A percentile compares a stretch with the other conserved stretches of the same genome.
Conservation (phyloP, 2,329 filamentous ascomycete species). For the Fusarium anthophilum region DNA sequence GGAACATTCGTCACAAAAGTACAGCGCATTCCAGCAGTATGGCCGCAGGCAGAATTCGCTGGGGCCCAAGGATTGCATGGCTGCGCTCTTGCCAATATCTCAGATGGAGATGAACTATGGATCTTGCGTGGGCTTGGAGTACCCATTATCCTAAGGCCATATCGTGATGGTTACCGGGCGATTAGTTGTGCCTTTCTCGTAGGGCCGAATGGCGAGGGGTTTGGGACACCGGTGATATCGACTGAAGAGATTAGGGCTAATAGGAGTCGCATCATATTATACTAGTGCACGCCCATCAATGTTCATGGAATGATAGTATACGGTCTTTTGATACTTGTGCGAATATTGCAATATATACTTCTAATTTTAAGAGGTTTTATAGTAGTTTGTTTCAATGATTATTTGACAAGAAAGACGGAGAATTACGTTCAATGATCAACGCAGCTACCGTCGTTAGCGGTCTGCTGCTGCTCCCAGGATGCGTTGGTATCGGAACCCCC, state of each 20-base stretch:
- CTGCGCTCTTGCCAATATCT: rapidly evolving
- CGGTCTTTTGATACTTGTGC: rapidly evolving
- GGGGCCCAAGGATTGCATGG: neutral
- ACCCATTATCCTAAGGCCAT: rapidly evolving
- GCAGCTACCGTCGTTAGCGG: neutral
- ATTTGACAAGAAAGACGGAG: neutral
- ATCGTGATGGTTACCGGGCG: neutral
- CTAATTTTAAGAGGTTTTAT: neutral
- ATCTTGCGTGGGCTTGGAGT: rapidly evolving
- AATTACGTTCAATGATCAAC: rapidly evolving
- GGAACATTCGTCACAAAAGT: neutral
- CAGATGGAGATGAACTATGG: neutral
- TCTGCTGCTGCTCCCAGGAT: rapidly evolving
- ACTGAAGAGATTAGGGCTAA: rapidly evolving
- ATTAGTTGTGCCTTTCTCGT: neutral
- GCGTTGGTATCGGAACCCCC: rapidly evolving
- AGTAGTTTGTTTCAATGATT: neutral
- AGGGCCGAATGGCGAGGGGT: too few species aligned
- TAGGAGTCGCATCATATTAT: neutral
- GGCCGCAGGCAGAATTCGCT: too few species aligned
- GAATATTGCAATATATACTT: neutral
- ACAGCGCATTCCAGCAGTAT: rapidly evolving
- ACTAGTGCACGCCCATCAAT: neutral
- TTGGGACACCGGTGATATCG: too few species aligned
- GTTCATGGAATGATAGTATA: neutral